Base-by-base conservation (phyloP, 2,329 filamentous ascomycete genomes). In the Xylaria sp. region DNA sequence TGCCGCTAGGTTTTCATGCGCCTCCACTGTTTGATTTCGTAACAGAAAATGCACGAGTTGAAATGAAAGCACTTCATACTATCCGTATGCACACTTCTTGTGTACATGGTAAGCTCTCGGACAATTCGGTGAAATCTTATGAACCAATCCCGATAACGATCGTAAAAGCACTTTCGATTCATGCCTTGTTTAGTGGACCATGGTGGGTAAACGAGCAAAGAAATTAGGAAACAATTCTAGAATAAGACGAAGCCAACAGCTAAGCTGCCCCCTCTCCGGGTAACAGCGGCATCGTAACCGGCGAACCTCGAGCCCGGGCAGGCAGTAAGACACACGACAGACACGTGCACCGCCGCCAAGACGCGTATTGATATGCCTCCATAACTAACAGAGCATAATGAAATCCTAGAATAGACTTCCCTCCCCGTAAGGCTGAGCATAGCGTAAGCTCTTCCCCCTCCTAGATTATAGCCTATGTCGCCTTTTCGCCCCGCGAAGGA, bases 391-490 rank as follows among this genome's bases (percentile, higher is more conserved):
- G 8, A 17, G 28, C 43, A 11, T 14, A 46, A n/a, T 40, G 7
- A 37, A 28, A 21, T 60, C 46, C 53, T 25, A 60, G 40, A 61
- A 64, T 60, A 49, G 50, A 37, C 35, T 28, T n/a, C n/a, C n/a
- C n/a, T n/a, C n/a, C 38, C 8, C 25, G 37, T 59, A 47, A 58
- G 62, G 62, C 62, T 64, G 58, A 61, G 61, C 37, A 31, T 46
- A 17, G 23, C 21, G 23, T 35, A 45, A 23, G 14, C 33, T 17
- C 14, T 43, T 21, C 35, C n/a, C 23, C 33, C 45, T 38, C 42
- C 52, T 25, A 12, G 35, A 57, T 14, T 50, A 35, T 17, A 19
- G 25, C 25, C 37, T 60, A 43, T 23, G 40, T 54, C 52, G 45
- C 45, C n/a, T 31, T 46, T 25, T n/a, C n/a, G 25, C 33, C 57